phyloP scores from a whole-genome alignment of 257 asterid genomes.

The Solanum boliviense region DNA sequence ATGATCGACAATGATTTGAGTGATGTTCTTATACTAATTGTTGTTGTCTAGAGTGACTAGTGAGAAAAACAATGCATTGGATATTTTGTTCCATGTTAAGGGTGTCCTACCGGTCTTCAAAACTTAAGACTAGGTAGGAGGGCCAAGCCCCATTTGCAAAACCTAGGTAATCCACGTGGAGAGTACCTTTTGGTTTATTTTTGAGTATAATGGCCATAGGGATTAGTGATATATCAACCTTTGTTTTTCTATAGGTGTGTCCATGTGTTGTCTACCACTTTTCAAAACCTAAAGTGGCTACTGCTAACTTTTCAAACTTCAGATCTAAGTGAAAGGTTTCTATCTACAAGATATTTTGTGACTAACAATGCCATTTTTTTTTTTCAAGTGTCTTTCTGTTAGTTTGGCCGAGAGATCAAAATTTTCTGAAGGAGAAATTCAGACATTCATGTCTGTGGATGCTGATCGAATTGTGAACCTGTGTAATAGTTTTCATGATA shows the following conservation, averaged over 20 bases:
- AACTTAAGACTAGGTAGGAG: not conserved
- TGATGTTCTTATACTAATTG: not conserved
- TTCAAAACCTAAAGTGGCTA: not conserved
- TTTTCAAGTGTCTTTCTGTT: slow-evolving; percentile 60
- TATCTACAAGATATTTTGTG: not conserved
- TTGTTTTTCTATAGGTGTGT: not conserved
- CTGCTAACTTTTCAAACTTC: not conserved
- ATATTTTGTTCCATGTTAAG: not conserved
- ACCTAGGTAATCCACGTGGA: not conserved
- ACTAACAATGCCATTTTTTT: not conserved
- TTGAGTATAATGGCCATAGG: not conserved
- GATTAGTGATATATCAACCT: not conserved
- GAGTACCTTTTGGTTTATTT: not conserved
- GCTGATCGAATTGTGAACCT: slow-evolving; percentile 82
- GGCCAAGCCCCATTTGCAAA: not conserved
- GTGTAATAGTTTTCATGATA: slow-evolving; percentile 88
- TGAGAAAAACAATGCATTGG: not conserved
- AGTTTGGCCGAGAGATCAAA: slow-evolving; percentile 85
- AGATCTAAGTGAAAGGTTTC: not conserved
- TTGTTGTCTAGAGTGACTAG: not conserved
- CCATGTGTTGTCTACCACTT: not conserved
- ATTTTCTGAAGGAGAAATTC: slow-evolving; percentile 97
- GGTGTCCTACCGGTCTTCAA: not conserved
- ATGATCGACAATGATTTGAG: not conserved
- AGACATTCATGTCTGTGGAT: slow-evolving; percentile 97